Evolutionary conservation across 2,329 filamentous ascomycete genomes (phyloP), one percentile per base, ranked within the genome.

Genomic region (Diplodia scrobiculata): DNA sequence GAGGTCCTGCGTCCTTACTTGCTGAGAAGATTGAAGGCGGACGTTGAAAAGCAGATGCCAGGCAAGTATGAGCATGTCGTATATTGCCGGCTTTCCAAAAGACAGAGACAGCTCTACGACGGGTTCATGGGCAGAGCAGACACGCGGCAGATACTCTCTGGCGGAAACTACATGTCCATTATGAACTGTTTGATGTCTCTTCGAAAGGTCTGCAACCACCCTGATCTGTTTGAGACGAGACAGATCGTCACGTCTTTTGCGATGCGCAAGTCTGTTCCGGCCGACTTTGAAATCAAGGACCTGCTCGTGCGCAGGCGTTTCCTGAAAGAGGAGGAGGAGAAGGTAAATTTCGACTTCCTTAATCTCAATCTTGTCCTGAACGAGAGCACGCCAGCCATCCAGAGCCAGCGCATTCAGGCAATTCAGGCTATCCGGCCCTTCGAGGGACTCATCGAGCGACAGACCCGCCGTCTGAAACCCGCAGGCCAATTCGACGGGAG

Each of bases 1-100:
- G 92, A 96, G 70, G 92, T 98, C 25, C 83, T 99, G 10, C 88
- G 96, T 1, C 95, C 95, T 0, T 98, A 97, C 73, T 84, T 99
- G 11, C 84, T 99, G 6, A 89, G 95, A 62, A 88, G 95, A 66
- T 81, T 99, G 66, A 99, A 99, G 79, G 91, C 92, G 52, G 95
- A 99, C 74, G 95, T 99, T 5, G 96, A 99, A 80, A 97, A 98
- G 80, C 95, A 99, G 76, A 97, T 99, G 91, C 95, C 96, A 0
- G 93, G 87, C 68, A 99, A 99, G 77, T 97, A 97, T 74, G 96
- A 99, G 77, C 93, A 97, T 73, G 92, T 99, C 21, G 91, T 98
- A 69, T 93, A 96, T 73, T 99, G 95, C 77, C 90, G 94, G 52
- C 83, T 99, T 4, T 98, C 94, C 6, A 97, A 98, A 76, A 89